Base-by-base conservation (phyloP, 2,329 filamentous ascomycete species). In the Xylaria sp. region DNA sequence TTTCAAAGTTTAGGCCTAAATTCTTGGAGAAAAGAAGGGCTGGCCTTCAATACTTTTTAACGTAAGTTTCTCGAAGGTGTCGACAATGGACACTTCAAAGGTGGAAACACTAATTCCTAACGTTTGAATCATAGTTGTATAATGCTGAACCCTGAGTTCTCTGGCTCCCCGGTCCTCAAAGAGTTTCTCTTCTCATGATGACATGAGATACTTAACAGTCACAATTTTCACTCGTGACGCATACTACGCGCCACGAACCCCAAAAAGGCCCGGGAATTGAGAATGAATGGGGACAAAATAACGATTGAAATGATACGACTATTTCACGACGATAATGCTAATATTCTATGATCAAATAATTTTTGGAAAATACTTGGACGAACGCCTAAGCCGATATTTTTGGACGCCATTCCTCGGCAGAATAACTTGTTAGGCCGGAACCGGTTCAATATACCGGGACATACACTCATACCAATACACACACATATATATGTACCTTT, bases 121-220 rank as follows among this genome's bases (percentile, higher is more conserved):
- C 46, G 61, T 66, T 66, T 72, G 66, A 77, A 67, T 54, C 39
- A 9, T 77, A 97, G 94, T 78, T 98, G 94, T 82, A 91, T 98
- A 70, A 82, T 98, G 73, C 83, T 98, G 36, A 98, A 98, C 79
- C 95, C 95, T 0, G 94, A 98, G 80, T 98, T 98, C 78, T 93
- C 94, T 41, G 92, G 92, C 12, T 96, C 93, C n/a, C 93, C 94
- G 0, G 89, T 97, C 1, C 85, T 97, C 52, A 97, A 96, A 78
- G 94, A 97, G 67, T 98, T 98, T 78, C 85, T 98, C 60, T 96
- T 97, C 79, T 85, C 84, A 62, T 88, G 75, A 85, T 33, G 46
- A 55, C 10, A 18, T 55, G 39, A 51, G 2, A 60, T 20, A 28
- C 57, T 54, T n/a, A 31, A n/a, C 65, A 43, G 39, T 52, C 43